Evolutionary conservation across 2,329 filamentous ascomycete genomes (phyloP).

Genomic region (Aureobasidium leucospermi): DNA sequence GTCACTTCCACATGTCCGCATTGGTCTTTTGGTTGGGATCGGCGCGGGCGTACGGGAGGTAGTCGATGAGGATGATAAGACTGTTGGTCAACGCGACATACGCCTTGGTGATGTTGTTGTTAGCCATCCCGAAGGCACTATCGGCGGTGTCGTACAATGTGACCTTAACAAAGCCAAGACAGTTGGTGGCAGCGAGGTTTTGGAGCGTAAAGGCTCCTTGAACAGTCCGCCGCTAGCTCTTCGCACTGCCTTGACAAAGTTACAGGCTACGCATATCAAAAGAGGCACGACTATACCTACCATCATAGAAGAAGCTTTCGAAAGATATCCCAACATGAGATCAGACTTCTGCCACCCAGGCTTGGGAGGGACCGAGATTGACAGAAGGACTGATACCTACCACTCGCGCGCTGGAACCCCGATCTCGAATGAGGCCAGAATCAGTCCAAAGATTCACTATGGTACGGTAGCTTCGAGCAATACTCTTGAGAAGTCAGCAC

Average conservation of each 20-base stretch:
- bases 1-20: constrained; percentile 16
- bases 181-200: background rate
- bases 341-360: background rate
- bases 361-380: no score
- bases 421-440: background rate
- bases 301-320: background rate
- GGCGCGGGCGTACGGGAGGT: constrained; percentile 17
- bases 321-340: no score
- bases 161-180: constrained; percentile 19
- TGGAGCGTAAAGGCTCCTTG: constrained; percentile 19
- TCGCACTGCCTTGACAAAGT: constrained; percentile 9
- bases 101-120: constrained; percentile 24
- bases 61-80: background rate
- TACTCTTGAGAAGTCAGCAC: background rate
- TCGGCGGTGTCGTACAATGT: constrained; percentile 22
- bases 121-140: constrained; percentile 16
- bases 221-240: constrained; percentile 15
- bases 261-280: constrained; percentile 11
- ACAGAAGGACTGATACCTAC: no score
- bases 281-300: background rate
- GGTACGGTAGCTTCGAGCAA: background rate
- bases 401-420: no score
- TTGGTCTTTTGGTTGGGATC: constrained; percentile 19
- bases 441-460: background rate
- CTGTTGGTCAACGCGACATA: constrained; percentile 14